Evolutionary conservation across 73 alveolate species (phyloP), one percentile per base, ranked within the genome.

Genomic region (Paramecium biaurelia): DNA sequence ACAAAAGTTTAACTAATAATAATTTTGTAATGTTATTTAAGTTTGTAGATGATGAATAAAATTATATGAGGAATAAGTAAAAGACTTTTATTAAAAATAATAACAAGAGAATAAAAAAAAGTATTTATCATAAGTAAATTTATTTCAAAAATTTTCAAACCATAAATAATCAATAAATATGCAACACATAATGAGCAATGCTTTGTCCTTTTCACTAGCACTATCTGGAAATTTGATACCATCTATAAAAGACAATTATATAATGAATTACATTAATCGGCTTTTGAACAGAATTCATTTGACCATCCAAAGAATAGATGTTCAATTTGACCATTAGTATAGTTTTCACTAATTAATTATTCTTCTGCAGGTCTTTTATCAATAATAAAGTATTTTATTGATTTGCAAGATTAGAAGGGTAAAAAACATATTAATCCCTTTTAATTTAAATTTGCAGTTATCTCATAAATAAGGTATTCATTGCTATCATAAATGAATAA

Each of bases 91-190:
- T 47, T 47, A 47, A 12, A 45, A 12, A 15, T 47, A 47, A 43
- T 43, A 43, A 43, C 2, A 43, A 12, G 63, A 49, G 63, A 49
- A 49, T 0, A 49, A n/a, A n/a, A 0, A 9, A 53, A 18, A 53
- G 68, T 20, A 53, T n/a, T 5, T 53, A 4, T 53, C 14, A 63
- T 63, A 9, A 63, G 26, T 24, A 18, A 58, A 58, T 58, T 7
- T 58, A 58, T 32, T n/a, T 72, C 86, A 72, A 79, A 79, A 41
- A 45, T 79, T 79, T 79, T 79, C 90, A 79, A 79, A 79, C 49
- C 70, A 79, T 30, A 79, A 79, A 79, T 79, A 79, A 79, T 79
- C 90, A 43, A 79, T 79, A 79, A 79, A 79, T 42, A 79, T 79
- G n/a, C 30, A 11, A 79, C 56, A 23, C 90, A 79, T 79, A 2